Base-by-base conservation (phyloP, 208 protist species). In the Hexamita inflata region DNA sequence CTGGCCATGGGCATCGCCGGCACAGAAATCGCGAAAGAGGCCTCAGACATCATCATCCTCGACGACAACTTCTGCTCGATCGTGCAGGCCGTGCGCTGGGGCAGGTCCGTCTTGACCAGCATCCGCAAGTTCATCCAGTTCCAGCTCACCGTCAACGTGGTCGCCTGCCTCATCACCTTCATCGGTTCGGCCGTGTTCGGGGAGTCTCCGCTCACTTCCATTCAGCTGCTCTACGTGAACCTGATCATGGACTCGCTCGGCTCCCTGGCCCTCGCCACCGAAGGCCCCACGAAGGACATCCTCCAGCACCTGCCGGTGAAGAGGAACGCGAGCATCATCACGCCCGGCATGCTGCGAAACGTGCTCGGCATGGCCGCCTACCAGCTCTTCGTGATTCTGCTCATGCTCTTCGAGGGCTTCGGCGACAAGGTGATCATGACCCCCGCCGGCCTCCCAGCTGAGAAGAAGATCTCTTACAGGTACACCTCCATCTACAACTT, bases 231-330 rank as follows among this genome's bases (percentile, higher is more conserved):
- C 70, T 98, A 94, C 93, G 90, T 97, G 53, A 98, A 98, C 78
- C 81, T 98, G 40, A 97, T 98, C 86, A 97, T 97, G 93, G 94
- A 98, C 82, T 94, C 93, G 19, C 80, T 98, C 26, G 94, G 92
- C 29, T 92, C 93, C 0, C 86, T 98, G 0, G 92, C 94, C 30
- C 84, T 98, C 1, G 92, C 89, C 34, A 97, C 93, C n/a, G 92
- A 97, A 85, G 77, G 87, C 70, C 94, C 94, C 42, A 28, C 2
- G 7, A 35, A 67, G 0, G 59, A 35, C 0, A 29, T 79, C 0
- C 57, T 79, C 11, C 9, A 79, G 4, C 9, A 49, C n/a, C 41
- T 70, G 26, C 77, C 77, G 30, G 53, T 53, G 57, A 45, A 45
- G 1, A 40, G 59, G 11, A 57, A 39, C 41, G 29, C 58, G 15